Evolutionary conservation across 1,284 basidiomycete genomes (phyloP).

Genomic region (Cutaneotrichosporon dermatis): DNA sequence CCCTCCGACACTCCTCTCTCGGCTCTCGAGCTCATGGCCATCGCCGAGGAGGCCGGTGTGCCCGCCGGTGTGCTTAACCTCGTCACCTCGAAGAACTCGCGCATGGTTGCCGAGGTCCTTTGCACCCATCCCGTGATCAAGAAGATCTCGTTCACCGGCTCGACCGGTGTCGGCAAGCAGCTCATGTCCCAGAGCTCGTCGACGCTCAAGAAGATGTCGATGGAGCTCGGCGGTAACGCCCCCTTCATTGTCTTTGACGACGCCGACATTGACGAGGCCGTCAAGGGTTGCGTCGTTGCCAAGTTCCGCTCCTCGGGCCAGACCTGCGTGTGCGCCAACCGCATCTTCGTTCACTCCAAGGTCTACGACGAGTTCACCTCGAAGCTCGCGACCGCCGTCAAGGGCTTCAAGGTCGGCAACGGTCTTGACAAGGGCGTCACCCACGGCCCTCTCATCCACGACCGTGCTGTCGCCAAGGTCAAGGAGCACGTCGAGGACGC

Average conservation of each 20-base stretch:
- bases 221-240: constrained; percentile 57
- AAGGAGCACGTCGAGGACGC: constrained; percentile 83
- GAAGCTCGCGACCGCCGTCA: constrained; percentile 54
- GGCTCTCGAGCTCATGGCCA: constrained; percentile 63
- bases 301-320: constrained; percentile 96
- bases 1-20: constrained; percentile 93
- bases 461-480: constrained; percentile 80
- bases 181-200: constrained; percentile 75
- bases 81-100: constrained; percentile 56
- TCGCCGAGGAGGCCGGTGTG: constrained; percentile 81
- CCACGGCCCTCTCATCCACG: constrained; percentile 91
- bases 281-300: constrained; percentile 77
- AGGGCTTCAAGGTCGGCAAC: constrained; percentile 85
- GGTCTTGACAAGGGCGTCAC: constrained; percentile 78
- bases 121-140: constrained; percentile 42
- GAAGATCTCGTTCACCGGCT: constrained; percentile 90
- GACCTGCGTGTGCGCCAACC: constrained; percentile 56
- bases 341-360: constrained; percentile 43
- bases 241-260: constrained; percentile 77
- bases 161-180: constrained; percentile 84
- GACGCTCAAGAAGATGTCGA: constrained; percentile 86
- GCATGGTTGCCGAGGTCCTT: constrained; percentile 29
- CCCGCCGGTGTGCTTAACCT: constrained; percentile 95
- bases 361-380: constrained; percentile 48
- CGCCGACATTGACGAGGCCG: constrained; percentile 87